These are phyloP conservation scores for Parmelia sp. DNA, from an alignment of 495 filamentous ascomycete species.

Conservation along the genomic window DNA sequence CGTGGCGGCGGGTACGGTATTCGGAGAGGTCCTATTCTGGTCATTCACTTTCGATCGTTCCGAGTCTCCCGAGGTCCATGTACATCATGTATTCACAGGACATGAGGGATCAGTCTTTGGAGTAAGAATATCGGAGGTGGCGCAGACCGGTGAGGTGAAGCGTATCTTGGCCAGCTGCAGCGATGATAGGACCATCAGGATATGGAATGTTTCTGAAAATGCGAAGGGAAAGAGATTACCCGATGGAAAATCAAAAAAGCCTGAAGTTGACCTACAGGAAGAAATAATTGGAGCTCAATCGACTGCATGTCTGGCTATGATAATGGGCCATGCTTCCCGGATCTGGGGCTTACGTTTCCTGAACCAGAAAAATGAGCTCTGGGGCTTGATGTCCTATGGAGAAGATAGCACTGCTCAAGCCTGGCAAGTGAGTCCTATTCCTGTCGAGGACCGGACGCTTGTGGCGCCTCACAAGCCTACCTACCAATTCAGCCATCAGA, in stretches of 20 bases:
- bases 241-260: background rate
- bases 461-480: too few relatives aligned
- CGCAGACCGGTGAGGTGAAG: slow-evolving; percentile 32
- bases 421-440: slow-evolving; percentile 54
- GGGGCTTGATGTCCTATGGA: slow-evolving; percentile 62
- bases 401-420: slow-evolving; percentile 69
- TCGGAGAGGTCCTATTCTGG: slow-evolving; percentile 91
- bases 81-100: slow-evolving; percentile 71
- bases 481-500: background rate
- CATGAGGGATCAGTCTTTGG: slow-evolving; percentile 95
- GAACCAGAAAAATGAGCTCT: slow-evolving; percentile 25
- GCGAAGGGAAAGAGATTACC: slow-evolving; percentile 10
- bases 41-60: slow-evolving; percentile 41
- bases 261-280: background rate
- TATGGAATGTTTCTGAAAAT: slow-evolving; percentile 71
- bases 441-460: background rate
- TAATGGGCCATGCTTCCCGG: slow-evolving; percentile 79
- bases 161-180: slow-evolving; percentile 83
- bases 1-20: slow-evolving; percentile 82
- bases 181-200: slow-evolving; percentile 82
- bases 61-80: slow-evolving; percentile 25
- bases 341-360: slow-evolving; percentile 82
- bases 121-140: slow-evolving; percentile 61
- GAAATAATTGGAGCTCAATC: background rate
- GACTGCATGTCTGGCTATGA: slow-evolving; percentile 48